Base-by-base conservation (phyloP, 2,329 filamentous ascomycete genomes). In the Zalaria obscura region DNA sequence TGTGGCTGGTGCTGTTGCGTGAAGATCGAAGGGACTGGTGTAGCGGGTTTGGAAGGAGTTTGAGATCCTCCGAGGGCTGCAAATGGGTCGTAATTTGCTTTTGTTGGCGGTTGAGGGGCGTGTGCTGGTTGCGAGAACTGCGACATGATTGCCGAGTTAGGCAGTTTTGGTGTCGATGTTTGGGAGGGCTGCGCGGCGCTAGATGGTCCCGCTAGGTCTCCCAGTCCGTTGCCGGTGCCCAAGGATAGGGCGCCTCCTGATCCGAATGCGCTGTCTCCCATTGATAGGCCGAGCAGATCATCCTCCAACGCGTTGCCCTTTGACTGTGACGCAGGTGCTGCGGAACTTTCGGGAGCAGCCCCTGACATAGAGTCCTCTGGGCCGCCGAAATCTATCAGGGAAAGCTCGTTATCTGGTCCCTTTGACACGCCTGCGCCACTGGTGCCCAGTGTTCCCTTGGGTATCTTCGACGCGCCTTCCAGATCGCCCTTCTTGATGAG, bases 401-500 rank as follows among this genome's bases (percentile, higher is more conserved):
- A 96, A 25, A 95, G 65, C 60, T 95, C 88, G 53, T 86, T 78
- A 49, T 78, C 72, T 5, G 76, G 70, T 52, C 80, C 75, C 65
- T 79, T 75, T 51, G 72, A 68, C 37, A 80, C 70, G 47, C 75
- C 72, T 45, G 77, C 76, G 39, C 68, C 68, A 46, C 74, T 80
- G 25, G 75, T 78, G 7, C 80, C 76, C 39, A 83, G 71, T 9
- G 82, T 88, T 27, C 88, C 86, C 55, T 83, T 80, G 5, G 86
- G 85, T 50, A 96, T 83, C 59, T 78, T 84, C 49, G 80, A 77
- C 10, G 91, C 86, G 7, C 69, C 86, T 50, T 88, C 85, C 36
- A 93, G 61, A 55, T 98, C 88, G 25, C 91, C 91, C 67, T 91
- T 93, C 69, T 94, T 98, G 63, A 96, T 79, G 42, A 96, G 68